Evolutionary conservation across 2,329 filamentous ascomycete genomes (phyloP).

Genomic region (Didymella arachidicola): DNA sequence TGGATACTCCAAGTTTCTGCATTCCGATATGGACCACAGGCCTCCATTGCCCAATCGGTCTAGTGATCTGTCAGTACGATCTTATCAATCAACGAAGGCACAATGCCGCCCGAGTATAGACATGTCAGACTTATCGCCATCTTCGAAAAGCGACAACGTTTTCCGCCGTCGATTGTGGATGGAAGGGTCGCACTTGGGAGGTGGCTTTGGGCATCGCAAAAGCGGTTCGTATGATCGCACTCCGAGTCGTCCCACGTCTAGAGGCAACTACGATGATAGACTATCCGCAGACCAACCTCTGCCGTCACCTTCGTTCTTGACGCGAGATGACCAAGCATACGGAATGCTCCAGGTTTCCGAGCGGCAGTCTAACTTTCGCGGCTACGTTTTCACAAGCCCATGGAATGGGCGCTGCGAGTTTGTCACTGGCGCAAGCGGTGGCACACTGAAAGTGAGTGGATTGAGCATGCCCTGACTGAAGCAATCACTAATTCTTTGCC

Average conservation of each 20-base stretch:
- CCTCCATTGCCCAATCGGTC: constrained; percentile 25
- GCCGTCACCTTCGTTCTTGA: constrained; percentile 28
- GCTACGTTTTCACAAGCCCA: constrained; percentile 81
- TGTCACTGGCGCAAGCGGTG: constrained; percentile 76
- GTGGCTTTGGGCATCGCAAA: constrained; percentile 52
- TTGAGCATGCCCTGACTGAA: neutral
- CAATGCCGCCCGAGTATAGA: constrained; percentile 1
- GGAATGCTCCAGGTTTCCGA: constrained; percentile 53
- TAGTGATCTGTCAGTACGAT: constrained; percentile 27
- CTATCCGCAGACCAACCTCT: constrained; percentile 26
- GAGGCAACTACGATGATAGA: constrained; percentile 32
- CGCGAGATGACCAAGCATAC: constrained; percentile 40
- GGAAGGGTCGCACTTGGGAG: constrained; percentile 54
- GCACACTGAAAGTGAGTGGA: constrained; percentile 64
- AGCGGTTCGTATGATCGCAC: constrained; percentile 42
- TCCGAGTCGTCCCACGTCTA: constrained; percentile 32
- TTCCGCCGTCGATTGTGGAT: constrained; percentile 59
- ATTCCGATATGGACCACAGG: constrained; percentile 30
- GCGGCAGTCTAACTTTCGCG: constrained; percentile 60
- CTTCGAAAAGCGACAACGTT: constrained; percentile 29
- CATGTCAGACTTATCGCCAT: neutral
- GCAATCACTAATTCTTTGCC: constrained; percentile 17
- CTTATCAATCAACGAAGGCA: constrained; percentile 13
- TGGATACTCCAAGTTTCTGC: constrained; percentile 66
- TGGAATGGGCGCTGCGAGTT: constrained; percentile 92